phyloP scores from a whole-genome alignment of 2,329 filamentous ascomycete genomes.

The Calonectria montana region DNA sequence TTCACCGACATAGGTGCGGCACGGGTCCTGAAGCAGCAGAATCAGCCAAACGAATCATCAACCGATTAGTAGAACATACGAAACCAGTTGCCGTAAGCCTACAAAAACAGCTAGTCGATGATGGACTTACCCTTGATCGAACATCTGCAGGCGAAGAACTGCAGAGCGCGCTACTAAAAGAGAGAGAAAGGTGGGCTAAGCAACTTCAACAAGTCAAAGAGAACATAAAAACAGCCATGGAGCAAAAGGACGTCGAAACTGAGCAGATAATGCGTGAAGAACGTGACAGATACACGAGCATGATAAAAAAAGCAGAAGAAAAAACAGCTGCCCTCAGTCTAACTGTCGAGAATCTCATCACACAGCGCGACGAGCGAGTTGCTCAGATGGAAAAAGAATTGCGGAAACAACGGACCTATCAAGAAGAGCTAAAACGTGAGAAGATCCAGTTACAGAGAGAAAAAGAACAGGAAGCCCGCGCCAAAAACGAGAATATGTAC shows the following conservation, averaged over 20 bases:
- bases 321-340: not conserved
- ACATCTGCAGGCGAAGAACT: constrained; percentile 18
- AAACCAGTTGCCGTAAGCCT: not conserved
- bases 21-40: not conserved
- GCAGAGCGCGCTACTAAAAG: constrained; percentile 8
- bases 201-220: not conserved
- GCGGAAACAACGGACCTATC: not conserved
- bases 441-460: not conserved
- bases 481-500: not conserved
- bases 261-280: constrained; percentile 12
- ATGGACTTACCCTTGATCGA: not conserved
- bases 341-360: constrained; percentile 18
- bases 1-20: constrained; percentile 10
- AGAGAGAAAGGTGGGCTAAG: not conserved
- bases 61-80: not conserved
- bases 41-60: constrained; percentile 16
- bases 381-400: constrained; percentile 13
- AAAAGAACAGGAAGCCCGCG: not conserved
- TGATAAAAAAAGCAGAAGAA: constrained; percentile 20
- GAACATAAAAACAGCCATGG: constrained; percentile 3
- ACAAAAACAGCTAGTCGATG: constrained; percentile 23
- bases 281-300: constrained; percentile 20
- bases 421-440: not conserved
- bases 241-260: not conserved
- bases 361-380: constrained; percentile 10